A percentile compares a stretch with the other conserved stretches of the same genome.
Conservation (phyloP, 495 filamentous ascomycete genomes). For the Hypoxylon cercidicola region DNA sequence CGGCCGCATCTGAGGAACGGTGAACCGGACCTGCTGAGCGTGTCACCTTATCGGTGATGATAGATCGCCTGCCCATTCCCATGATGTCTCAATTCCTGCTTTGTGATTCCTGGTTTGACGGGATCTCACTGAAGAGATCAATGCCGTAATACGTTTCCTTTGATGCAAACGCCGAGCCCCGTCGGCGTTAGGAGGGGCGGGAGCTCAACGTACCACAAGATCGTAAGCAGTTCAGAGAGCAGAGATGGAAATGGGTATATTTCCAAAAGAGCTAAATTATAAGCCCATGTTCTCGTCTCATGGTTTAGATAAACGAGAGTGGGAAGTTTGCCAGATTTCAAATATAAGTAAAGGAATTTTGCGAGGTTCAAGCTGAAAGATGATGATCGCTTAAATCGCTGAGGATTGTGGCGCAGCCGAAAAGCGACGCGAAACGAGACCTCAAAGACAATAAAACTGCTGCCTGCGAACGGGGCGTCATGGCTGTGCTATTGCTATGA, state of each 20-base stretch:
- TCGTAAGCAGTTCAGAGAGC: not conserved
- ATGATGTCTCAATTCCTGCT: not conserved
- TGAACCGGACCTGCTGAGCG: slow-evolving; percentile 29
- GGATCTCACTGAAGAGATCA: not conserved
- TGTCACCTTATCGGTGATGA: slow-evolving; percentile 27
- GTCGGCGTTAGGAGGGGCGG: not conserved
- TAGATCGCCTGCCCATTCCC: slow-evolving; percentile 8
- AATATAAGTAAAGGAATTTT: not conserved
- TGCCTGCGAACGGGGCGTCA: slow-evolving; percentile 4
- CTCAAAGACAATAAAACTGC: slow-evolving; percentile 2
- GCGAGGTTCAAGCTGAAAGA: slow-evolving; percentile 25
- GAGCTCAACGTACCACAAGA: not conserved
- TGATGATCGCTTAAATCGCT: no score
- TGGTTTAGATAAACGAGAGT: slow-evolving; percentile 4
- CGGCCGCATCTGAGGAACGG: slow-evolving; percentile 21
- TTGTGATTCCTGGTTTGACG: no score
- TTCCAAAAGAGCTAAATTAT: no score
- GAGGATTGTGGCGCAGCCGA: slow-evolving; percentile 33
- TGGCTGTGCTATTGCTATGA: no score
- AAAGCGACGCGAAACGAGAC: slow-evolving; percentile 15
- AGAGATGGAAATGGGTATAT: not conserved
- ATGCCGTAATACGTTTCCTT: not conserved
- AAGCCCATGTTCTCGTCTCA: not conserved
- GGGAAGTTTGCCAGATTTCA: slow-evolving; percentile 2
- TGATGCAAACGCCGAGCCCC: slow-evolving; percentile 4